Percentiles rank a stretch among this genome's conserved stretches.
phyloP scores from a whole-genome alignment of 2,329 filamentous ascomycete species.

The Graphiopsis chlorocephala region DNA sequence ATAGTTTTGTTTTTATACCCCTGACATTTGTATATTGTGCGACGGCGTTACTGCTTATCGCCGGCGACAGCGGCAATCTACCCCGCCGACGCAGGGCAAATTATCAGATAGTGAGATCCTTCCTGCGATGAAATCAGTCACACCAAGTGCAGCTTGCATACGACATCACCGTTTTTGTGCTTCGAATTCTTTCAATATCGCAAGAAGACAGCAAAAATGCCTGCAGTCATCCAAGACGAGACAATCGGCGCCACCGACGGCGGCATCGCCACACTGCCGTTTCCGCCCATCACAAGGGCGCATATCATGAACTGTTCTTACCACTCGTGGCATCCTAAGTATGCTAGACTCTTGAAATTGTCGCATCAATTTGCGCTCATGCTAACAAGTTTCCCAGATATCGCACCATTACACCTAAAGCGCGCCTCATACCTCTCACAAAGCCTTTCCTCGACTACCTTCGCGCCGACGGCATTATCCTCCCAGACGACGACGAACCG shows the following conservation, averaged over 20 bases:
- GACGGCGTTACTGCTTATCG: too few relatives aligned
- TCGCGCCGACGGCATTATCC: constrained; percentile 84
- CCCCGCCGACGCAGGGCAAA: too few relatives aligned
- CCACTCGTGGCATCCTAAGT: constrained; percentile 84
- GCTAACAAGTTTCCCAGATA: constrained; percentile 54
- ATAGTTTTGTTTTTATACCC: too few relatives aligned
- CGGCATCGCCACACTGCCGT: constrained; percentile 51
- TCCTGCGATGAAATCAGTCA: too few relatives aligned
- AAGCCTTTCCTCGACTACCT: constrained; percentile 79
- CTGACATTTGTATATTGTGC: too few relatives aligned
- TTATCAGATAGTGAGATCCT: too few relatives aligned
- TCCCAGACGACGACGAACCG: constrained; percentile 54
- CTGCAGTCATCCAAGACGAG: constrained; percentile 10
- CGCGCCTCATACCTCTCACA: constrained; percentile 75
- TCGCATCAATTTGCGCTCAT: not conserved
- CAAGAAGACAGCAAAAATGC: not conserved
- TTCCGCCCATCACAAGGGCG: constrained; percentile 77
- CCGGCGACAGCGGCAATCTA: too few relatives aligned
- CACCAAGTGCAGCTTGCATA: too few relatives aligned
- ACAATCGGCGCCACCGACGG: not conserved
- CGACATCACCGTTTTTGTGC: too few relatives aligned
- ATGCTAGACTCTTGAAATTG: constrained; percentile 24
- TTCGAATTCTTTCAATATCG: too few relatives aligned
- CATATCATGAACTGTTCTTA: constrained; percentile 96
- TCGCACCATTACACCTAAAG: constrained; percentile 76